Base-by-base conservation (phyloP, 768 basidiomycete genomes). In the Suillus lakei region DNA sequence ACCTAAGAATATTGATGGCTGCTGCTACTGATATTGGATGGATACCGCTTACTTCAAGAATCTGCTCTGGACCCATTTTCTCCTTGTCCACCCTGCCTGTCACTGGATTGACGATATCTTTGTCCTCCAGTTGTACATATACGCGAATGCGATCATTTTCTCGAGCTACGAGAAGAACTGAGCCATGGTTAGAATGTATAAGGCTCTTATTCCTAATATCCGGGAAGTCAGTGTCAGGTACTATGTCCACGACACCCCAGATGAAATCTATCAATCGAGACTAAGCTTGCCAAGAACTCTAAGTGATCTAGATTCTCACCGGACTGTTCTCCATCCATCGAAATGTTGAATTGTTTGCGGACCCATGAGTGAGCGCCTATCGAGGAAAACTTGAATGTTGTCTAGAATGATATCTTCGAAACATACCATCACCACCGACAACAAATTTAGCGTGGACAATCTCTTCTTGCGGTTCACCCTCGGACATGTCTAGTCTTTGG, bases 291-390 rank as follows among this genome's bases (percentile, higher is more conserved):
- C 18, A 36, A 26, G 5, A 43, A 65, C 38, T 30, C 13, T 2
- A 36, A 15, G 23, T 21, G 38, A 48, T 36, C 23, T 44, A 23
- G 15, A 2, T 63, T 68, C 62, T 71, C 68, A 76, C 83, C 80
- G 12, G 73, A 82, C 66, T 91, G 88, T 73, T 93, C 91, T 7
- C 93, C 93, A 67, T 92, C 86, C 91, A 94, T 90, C 5, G 77
- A 73, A 58, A 94, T 88, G 9, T 81, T 80, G 13, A 92, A 78
- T 0, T 76, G 63, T 66, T 91, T 92, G 26, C 93, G 85, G 32
- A 93, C 89, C 91, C 91, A 93, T 13, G 91, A 93, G 76, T 93
- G 92, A 0, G 91, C 92, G 6, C 91, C 90, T 91, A 68, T 44
- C 54, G 16, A 59, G 28, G 34, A 16, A 44, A 26, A 21, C n/a